Evolutionary conservation across 768 basidiomycete species (phyloP).

Genomic region (Kwoniella sp.): DNA sequence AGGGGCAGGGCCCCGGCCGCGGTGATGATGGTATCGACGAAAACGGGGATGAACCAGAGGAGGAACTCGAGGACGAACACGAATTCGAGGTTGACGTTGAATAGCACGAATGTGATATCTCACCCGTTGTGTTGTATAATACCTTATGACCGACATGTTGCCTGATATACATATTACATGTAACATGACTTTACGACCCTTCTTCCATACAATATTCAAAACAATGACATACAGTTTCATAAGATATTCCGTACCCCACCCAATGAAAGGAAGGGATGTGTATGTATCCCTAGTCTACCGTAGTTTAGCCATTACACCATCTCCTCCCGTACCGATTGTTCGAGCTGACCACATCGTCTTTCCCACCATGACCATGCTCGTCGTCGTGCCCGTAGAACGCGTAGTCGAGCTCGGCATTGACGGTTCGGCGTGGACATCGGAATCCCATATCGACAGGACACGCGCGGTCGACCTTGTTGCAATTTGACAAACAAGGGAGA

Average conservation of each 20-base stretch:
- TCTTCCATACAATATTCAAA: too few relatives aligned
- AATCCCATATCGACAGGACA: slow-evolving; percentile 56
- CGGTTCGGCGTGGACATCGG: slow-evolving; percentile 44
- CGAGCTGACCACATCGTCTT: slow-evolving; percentile 22
- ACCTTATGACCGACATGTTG: too few relatives aligned
- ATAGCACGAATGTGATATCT: not conserved
- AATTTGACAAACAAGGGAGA: slow-evolving; percentile 52
- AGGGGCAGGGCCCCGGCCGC: too few relatives aligned
- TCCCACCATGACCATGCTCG: slow-evolving; percentile 36
- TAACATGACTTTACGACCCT: too few relatives aligned
- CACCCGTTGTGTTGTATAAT: too few relatives aligned
- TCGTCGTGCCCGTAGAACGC: slow-evolving; percentile 46
- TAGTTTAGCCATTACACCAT: slow-evolving; percentile 52
- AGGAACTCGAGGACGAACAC: not conserved
- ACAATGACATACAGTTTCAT: too few relatives aligned
- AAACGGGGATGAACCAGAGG: slow-evolving; percentile 1
- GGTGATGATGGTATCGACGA: not conserved
- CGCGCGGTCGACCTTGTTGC: slow-evolving; percentile 49
- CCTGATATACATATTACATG: too few relatives aligned
- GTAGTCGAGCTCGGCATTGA: slow-evolving; percentile 47
- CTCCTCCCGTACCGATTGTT: slow-evolving; percentile 45
- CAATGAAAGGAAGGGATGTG: too few relatives aligned
- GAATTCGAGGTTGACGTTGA: not conserved
- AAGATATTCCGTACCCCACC: too few relatives aligned
- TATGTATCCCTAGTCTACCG: too few relatives aligned